Percentiles rank a stretch among this genome's conserved stretches.
Evolutionary conservation across 2,329 filamentous ascomycete genomes (phyloP).

Genomic region (Colletotrichum sansevieriae): DNA sequence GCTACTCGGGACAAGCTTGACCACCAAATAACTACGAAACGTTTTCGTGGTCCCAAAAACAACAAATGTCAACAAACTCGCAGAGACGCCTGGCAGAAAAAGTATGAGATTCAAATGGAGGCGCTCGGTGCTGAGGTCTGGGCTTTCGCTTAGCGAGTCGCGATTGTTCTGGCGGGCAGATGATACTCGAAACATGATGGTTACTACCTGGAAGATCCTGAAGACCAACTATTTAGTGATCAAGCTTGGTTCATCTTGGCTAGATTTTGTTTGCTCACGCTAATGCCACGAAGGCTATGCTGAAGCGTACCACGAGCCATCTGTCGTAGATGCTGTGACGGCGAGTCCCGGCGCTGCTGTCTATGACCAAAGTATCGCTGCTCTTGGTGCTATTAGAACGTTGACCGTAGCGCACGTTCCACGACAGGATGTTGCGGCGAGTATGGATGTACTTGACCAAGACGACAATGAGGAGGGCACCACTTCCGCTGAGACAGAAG

Average conservation of each 20-base stretch:
- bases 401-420: constrained; percentile 50
- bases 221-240: constrained; percentile 1
- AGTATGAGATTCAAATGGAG: constrained; percentile 42
- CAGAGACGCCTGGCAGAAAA: constrained; percentile 47
- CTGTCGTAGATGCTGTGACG: constrained; percentile 57
- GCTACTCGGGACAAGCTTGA: constrained; percentile 40
- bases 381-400: constrained; percentile 39
- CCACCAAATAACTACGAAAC: constrained; percentile 43
- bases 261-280: constrained; percentile 46
- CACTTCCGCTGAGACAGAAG: constrained; percentile 52
- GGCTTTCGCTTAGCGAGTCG: constrained; percentile 46
- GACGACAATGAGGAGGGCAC: constrained; percentile 54
- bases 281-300: constrained; percentile 57
- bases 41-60: constrained; percentile 47
- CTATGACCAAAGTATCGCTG: constrained; percentile 32
- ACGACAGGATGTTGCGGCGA: constrained; percentile 49
- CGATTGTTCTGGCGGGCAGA: constrained; percentile 49
- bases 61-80: constrained; percentile 45
- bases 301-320: constrained; percentile 60
- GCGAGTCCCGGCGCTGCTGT: constrained; percentile 26
- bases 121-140: constrained; percentile 50
- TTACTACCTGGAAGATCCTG: constrained; percentile 54
- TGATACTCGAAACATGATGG: constrained; percentile 54
- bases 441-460: constrained; percentile 57
- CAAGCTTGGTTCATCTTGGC: background rate